A percentile compares a stretch with the other conserved stretches of the same genome.
These are phyloP conservation scores for Neurospora sp. DNA, from an alignment of 495 filamentous ascomycete species.

Conservation along the genomic window DNA sequence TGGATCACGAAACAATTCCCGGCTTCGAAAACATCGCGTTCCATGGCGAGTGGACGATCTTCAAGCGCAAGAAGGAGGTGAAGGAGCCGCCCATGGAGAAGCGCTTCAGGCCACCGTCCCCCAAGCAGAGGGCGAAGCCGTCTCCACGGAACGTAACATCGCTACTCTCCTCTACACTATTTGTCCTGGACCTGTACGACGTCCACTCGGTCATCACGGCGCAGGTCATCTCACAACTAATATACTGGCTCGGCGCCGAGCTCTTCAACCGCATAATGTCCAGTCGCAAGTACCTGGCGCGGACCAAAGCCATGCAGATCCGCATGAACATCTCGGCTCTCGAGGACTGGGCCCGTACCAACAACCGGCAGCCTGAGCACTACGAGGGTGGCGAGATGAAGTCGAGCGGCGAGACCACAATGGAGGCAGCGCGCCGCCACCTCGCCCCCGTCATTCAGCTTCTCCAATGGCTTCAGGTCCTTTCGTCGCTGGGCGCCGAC, in stretches of 20 bases:
- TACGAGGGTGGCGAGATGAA: constrained; percentile 86
- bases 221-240: constrained; percentile 83
- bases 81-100: constrained; percentile 86
- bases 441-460: constrained; percentile 87
- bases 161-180: constrained; percentile 88
- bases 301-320: constrained; percentile 99
- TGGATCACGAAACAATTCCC: constrained; percentile 97
- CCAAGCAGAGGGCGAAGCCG: constrained; percentile 80
- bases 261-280: constrained; percentile 98
- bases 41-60: constrained; percentile 96
- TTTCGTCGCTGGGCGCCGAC: constrained; percentile 82
- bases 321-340: constrained; percentile 94
- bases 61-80: constrained; percentile 77
- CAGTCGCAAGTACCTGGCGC: constrained; percentile 84
- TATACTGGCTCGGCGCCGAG: constrained; percentile 95
- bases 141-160: constrained; percentile 96
- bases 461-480: constrained; percentile 95
- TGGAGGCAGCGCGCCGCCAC: constrained; percentile 74
- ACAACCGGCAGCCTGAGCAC: constrained; percentile 91
- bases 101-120: constrained; percentile 87
- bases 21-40: constrained; percentile 94
- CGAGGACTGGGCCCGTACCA: constrained; percentile 90
- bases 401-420: constrained; percentile 74
- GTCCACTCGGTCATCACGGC: constrained; percentile 94
- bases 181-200: constrained; percentile 96